These are phyloP conservation scores for Erysiphe neolycopersici DNA, from an alignment of 2,329 filamentous ascomycete species.

Conservation along the genomic window DNA sequence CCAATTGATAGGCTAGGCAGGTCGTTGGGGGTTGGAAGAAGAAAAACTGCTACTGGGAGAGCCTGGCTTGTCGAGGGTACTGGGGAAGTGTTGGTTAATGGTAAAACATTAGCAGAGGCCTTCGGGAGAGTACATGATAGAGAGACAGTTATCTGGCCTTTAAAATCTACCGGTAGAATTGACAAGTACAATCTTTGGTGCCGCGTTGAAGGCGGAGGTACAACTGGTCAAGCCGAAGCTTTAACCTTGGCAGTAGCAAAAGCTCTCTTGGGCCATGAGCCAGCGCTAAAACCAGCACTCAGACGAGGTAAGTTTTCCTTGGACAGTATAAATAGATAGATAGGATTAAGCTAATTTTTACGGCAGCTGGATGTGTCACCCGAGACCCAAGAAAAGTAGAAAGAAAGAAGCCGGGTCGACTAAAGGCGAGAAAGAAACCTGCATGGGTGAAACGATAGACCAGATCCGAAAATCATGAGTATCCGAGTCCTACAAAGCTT, in stretches of 20 bases:
- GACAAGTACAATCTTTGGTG: constrained; percentile 98
- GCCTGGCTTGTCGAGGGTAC: constrained; percentile 82
- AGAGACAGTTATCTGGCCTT: constrained; percentile 77
- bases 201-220: constrained; percentile 58
- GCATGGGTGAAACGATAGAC: constrained; percentile 63
- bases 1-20: constrained; percentile 52
- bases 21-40: constrained; percentile 53
- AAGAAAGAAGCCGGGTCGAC: constrained; percentile 87
- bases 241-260: constrained; percentile 75
- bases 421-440: constrained; percentile 96
- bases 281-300: constrained; percentile 63
- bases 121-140: constrained; percentile 82
- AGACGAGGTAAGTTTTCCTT: constrained; percentile 45
- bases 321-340: too few relatives aligned
- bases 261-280: constrained; percentile 73
- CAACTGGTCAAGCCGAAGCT: constrained; percentile 87
- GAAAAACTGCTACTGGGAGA: constrained; percentile 66
- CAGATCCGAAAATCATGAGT: background rate
- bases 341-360: constrained; percentile 7
- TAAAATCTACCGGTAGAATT: constrained; percentile 55
- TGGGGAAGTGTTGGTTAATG: constrained; percentile 74
- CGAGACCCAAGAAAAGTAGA: constrained; percentile 80
- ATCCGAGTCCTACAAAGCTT: too few relatives aligned
- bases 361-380: constrained; percentile 66
- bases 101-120: constrained; percentile 52